A percentile compares a stretch with the other conserved stretches of the same genome.
Evolutionary conservation across 164 flowering plant genomes (phyloP).

Genomic region (Hamamelis virginiana): DNA sequence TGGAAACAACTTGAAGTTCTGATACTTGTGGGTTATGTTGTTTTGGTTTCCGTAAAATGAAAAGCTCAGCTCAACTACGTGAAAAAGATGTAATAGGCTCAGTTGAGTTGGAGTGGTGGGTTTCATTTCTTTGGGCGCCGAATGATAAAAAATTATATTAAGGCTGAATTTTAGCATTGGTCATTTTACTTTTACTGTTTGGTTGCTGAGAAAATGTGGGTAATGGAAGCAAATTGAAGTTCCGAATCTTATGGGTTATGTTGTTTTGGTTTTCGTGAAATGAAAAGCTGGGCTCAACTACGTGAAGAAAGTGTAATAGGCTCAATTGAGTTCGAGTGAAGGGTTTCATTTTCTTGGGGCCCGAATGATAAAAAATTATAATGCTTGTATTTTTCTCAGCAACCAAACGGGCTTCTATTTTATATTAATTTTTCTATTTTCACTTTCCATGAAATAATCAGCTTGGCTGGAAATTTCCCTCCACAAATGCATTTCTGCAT

Average conservation of each 20-base stretch:
- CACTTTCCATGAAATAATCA: too few relatives aligned
- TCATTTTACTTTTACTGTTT: conserved; percentile 7
- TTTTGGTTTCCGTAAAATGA: background rate
- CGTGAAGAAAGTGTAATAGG: too few relatives aligned
- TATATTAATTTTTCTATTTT: too few relatives aligned
- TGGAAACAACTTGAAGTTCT: background rate
- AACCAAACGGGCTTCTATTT: too few relatives aligned
- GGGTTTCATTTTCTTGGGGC: background rate
- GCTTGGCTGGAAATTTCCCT: too few relatives aligned
- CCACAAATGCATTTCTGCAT: too few relatives aligned
- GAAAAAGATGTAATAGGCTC: background rate
- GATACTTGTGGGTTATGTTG: background rate
- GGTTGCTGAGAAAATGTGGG: conserved; percentile 7
- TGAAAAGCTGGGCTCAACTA: background rate
- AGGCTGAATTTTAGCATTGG: conserved; percentile 5
- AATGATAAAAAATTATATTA: too few relatives aligned
- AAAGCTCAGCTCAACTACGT: background rate
- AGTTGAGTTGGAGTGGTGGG: background rate
- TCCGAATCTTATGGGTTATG: background rate
- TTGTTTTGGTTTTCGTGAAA: background rate
- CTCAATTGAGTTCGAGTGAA: background rate
- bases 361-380: background rate
- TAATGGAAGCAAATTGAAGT: background rate
- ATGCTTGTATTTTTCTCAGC: too few relatives aligned
- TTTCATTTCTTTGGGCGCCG: background rate